A percentile compares a stretch with the other conserved stretches of the same genome.
Conservation (phyloP, 768 basidiomycete species). For the Pleurotus ostreatus region DNA sequence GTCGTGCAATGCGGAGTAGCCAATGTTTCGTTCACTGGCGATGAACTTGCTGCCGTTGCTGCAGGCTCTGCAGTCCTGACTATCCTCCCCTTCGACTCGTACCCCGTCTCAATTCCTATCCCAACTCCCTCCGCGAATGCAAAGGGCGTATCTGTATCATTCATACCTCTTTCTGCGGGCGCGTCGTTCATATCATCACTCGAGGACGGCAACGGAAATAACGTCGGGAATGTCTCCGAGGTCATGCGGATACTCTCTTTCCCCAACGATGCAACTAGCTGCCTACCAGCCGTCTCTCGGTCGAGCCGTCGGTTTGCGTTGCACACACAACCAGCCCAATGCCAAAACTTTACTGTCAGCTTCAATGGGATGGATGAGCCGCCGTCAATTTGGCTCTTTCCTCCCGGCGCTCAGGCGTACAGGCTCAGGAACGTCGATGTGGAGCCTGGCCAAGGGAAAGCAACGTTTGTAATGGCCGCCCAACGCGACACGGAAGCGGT, state of each 20-base stretch:
- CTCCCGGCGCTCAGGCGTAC: constrained; percentile 27
- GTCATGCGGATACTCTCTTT: constrained; percentile 41
- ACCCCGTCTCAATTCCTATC: constrained; percentile 43
- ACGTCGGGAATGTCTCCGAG: constrained; percentile 41
- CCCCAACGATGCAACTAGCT: constrained; percentile 31
- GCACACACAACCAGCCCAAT: constrained; percentile 34
- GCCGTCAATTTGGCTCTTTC: constrained; percentile 35
- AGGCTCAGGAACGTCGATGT: constrained; percentile 16
- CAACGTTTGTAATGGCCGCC: constrained; percentile 40
- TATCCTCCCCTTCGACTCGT: constrained; percentile 51
- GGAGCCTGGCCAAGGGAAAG: constrained; percentile 24
- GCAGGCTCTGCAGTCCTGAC: constrained; percentile 39
- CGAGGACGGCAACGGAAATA: constrained; percentile 39
- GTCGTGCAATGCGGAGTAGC: constrained; percentile 54
- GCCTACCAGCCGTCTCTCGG: constrained; percentile 25
- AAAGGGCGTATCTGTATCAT: constrained; percentile 39
- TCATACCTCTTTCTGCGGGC: constrained; percentile 47
- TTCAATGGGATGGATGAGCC: constrained; percentile 31
- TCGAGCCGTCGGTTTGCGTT: constrained; percentile 26
- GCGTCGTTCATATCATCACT: constrained; percentile 53
- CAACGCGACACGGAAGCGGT: constrained; percentile 32
- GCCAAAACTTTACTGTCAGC: constrained; percentile 41
- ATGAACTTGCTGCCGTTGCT: constrained; percentile 23
- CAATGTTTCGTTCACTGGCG: constrained; percentile 40
- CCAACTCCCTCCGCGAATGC: constrained; percentile 29